A percentile compares a stretch with the other conserved stretches of the same genome.
Conservation (phyloP, 305 asterid species). For the Salvia sclarea region DNA sequence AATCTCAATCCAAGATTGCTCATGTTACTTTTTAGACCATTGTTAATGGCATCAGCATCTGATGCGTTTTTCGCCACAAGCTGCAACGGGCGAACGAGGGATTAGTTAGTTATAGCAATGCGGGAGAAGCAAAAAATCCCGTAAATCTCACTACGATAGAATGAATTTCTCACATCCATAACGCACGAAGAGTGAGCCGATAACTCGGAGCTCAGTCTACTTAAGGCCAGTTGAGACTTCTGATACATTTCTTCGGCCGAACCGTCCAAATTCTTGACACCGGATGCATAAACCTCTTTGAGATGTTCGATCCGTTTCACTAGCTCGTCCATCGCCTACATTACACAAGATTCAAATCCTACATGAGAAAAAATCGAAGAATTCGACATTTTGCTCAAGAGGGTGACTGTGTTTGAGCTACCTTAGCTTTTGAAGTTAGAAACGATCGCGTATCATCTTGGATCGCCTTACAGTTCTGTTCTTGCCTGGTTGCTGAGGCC, state of each 20-base stretch:
- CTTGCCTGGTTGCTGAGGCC: slow-evolving; percentile 44
- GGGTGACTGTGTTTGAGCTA: slow-evolving; percentile 24
- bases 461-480: slow-evolving; percentile 46
- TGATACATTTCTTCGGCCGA: slow-evolving; percentile 43
- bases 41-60: slow-evolving; percentile 36
- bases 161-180: slow-evolving; percentile 38
- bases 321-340: slow-evolving; percentile 50
- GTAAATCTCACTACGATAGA: not conserved
- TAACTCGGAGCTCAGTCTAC: slow-evolving; percentile 48
- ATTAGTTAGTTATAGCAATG: not conserved
- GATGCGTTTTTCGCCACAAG: slow-evolving; percentile 43
- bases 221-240: slow-evolving; percentile 42
- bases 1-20: slow-evolving; percentile 36
- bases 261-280: slow-evolving; percentile 40
- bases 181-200: slow-evolving; percentile 43
- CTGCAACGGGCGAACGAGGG: slow-evolving; percentile 29
- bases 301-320: slow-evolving; percentile 40
- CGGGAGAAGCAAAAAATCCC: not conserved
- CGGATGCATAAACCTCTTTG: slow-evolving; percentile 37
- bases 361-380: not conserved
- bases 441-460: slow-evolving; percentile 46
- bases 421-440: slow-evolving; percentile 48
- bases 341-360: slow-evolving; percentile 15
- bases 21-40: slow-evolving; percentile 43
- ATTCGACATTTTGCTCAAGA: not conserved